Evolutionary conservation across 169 alveolate genomes (phyloP), one percentile per base, ranked within the genome.

Genomic region (Babesia bigemina): DNA sequence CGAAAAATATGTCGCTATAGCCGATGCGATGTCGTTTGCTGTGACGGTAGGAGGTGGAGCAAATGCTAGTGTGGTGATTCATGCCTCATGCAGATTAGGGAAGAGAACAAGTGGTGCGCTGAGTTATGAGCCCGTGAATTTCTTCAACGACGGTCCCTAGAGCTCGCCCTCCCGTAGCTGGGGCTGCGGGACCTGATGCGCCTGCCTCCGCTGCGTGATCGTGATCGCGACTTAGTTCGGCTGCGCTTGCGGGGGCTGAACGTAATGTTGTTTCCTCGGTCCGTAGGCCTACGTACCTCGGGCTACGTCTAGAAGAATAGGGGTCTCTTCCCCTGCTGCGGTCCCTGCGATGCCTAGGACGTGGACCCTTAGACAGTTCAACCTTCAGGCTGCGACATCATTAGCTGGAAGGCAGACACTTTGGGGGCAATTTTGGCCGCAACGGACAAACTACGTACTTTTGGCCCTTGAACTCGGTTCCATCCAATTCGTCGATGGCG

Each of bases 51-150:
- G 57, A 17, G 10, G 73, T 63, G 28, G 26, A 29, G 53, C 16
- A 48, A 63, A 19, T 39, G 73, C 73, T 63, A 63, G 16, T 47
- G 63, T 67, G 48, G 44, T 67, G 76, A 53, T 42, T 67, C 63
- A 67, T 67, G 67, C 84, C 53, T 28, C 66, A n/a, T 94, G 48
- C 92, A 96, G 92, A 93, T 96, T 57, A 88, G 96, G 65, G 98
- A 96, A 79, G 99, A 96, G 79, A 96, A 96, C 69, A 94, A 95
- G 85, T 96, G 98, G 98, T 96, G 98, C 47, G 98, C 95, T 63
- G 98, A 95, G 70, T 92, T 95, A 21, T 94, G 70, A 65, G 45
- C 26, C 28, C 19, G 26, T 21, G 52, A 47, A 16, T 2, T 47
- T 9, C 29, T 53, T 74, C 75, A 62, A 63, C 61, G 75, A 24